phyloP scores from a whole-genome alignment of 1,284 basidiomycete species.

The Cryptococcus hybrid region DNA sequence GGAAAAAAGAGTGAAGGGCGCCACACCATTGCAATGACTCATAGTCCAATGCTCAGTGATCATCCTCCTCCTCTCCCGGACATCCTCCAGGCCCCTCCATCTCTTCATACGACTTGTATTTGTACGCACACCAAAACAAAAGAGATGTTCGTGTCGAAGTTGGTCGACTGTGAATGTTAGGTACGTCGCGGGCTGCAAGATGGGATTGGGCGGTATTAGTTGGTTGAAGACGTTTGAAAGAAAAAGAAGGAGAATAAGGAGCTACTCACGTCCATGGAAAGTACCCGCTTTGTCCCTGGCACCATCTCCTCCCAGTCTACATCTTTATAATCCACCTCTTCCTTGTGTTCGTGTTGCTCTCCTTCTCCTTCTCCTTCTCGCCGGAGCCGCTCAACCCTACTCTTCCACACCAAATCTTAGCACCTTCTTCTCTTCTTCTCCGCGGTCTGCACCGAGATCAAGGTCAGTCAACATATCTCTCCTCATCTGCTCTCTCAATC shows the following conservation, averaged over 20 bases:
- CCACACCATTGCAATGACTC: no score
- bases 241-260: no score
- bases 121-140: constrained; percentile 48
- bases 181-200: constrained; percentile 32
- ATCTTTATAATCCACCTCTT: constrained; percentile 5
- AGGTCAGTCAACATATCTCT: constrained; percentile 39
- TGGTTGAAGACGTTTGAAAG: no score
- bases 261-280: constrained; percentile 38
- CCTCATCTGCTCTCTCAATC: constrained; percentile 43
- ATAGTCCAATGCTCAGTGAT: background rate
- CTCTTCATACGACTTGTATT: constrained; percentile 42
- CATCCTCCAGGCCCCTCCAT: constrained; percentile 41
- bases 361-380: no score
- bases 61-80: background rate
- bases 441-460: constrained; percentile 9
- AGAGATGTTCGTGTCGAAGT: constrained; percentile 44
- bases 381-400: no score
- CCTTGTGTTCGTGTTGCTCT: no score
- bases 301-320: constrained; percentile 40
- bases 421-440: background rate
- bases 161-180: constrained; percentile 42
- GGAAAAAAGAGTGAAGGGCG: no score
- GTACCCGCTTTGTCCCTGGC: constrained; percentile 40
- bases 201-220: no score
- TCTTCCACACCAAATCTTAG: background rate